phyloP scores from a whole-genome alignment of 495 filamentous ascomycete genomes.

The Cercophora scortea region DNA sequence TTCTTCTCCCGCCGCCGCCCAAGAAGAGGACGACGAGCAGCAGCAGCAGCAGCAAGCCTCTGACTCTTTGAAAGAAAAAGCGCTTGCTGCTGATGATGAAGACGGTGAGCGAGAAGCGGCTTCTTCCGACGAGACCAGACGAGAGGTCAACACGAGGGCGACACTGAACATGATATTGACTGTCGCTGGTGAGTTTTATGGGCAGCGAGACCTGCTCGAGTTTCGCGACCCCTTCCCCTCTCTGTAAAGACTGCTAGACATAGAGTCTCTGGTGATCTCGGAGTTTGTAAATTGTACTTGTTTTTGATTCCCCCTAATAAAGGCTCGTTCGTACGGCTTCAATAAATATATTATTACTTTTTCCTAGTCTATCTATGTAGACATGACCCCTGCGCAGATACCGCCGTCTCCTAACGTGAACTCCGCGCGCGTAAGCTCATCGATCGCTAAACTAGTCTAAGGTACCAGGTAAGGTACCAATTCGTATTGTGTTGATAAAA shows the following conservation, averaged over 20 bases:
- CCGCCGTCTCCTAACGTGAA: too few relatives aligned
- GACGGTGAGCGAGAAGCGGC: background rate
- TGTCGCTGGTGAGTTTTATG: slow-evolving; percentile 81
- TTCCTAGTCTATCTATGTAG: too few relatives aligned
- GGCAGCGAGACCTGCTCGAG: slow-evolving; percentile 78
- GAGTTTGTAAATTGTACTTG: background rate
- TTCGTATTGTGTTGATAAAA: too few relatives aligned
- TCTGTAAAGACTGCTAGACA: slow-evolving; percentile 14
- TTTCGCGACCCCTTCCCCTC: slow-evolving; percentile 49
- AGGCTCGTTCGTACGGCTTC: too few relatives aligned
- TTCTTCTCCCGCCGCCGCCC: background rate
- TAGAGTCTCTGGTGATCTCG: background rate
- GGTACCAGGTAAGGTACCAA: too few relatives aligned
- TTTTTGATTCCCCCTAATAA: background rate
- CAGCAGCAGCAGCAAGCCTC: too few relatives aligned
- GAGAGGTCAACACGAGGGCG: slow-evolving; percentile 38
- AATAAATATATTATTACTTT: too few relatives aligned
- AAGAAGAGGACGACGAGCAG: background rate
- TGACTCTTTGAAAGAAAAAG: background rate
- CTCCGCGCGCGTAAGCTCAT: too few relatives aligned
- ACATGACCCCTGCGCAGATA: too few relatives aligned
- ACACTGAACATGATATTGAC: slow-evolving; percentile 90
- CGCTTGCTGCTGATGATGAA: background rate
- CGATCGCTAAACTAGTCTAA: too few relatives aligned
- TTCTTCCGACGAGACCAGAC: slow-evolving; percentile 19